Evolutionary conservation across 2,329 filamentous ascomycete species (phyloP).

Genomic region (Xylaria sp.): DNA sequence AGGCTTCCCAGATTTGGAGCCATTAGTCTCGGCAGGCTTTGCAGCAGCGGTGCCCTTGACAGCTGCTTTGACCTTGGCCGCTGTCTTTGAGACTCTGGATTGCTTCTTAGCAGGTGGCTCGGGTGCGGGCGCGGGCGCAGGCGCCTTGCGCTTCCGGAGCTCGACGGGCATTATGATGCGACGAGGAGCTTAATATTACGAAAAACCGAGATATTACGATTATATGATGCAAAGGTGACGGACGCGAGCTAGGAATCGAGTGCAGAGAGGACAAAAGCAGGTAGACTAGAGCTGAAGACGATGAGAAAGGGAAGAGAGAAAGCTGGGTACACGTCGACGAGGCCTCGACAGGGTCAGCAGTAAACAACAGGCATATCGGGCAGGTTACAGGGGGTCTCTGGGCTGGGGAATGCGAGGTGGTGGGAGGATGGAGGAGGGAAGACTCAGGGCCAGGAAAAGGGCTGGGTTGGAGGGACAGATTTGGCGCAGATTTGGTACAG

Average conservation of each 20-base stretch:
- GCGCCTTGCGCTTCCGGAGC: constrained; percentile 58
- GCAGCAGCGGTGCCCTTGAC: constrained; percentile 41
- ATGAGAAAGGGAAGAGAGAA: constrained; percentile 19
- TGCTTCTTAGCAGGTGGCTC: constrained; percentile 55
- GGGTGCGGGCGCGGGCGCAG: constrained; percentile 53
- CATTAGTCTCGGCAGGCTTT: constrained; percentile 47
- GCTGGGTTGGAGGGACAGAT: constrained; percentile 27
- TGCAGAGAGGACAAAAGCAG: constrained; percentile 1
- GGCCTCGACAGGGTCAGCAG: constrained; percentile 37
- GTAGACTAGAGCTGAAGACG: constrained; percentile 6
- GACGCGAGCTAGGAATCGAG: neutral
- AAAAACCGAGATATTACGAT: constrained; percentile 19
- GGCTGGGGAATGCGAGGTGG: constrained; percentile 23
- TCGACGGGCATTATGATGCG: constrained; percentile 54
- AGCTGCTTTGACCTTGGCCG: constrained; percentile 52
- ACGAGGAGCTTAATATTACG: neutral
- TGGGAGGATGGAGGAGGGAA: neutral
- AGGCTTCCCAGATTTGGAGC: constrained; percentile 54
- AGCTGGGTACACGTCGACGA: constrained; percentile 33
- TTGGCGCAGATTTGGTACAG: constrained; percentile 16
- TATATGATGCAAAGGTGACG: constrained; percentile 12
- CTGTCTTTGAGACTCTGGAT: constrained; percentile 53
- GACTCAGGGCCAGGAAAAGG: constrained; percentile 16
- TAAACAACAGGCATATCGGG: constrained; percentile 41
- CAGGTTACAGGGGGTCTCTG: constrained; percentile 32